Evolutionary conservation across 2,329 filamentous ascomycete genomes (phyloP), one percentile per base, ranked within the genome.

Genomic region (Periconia digitata): DNA sequence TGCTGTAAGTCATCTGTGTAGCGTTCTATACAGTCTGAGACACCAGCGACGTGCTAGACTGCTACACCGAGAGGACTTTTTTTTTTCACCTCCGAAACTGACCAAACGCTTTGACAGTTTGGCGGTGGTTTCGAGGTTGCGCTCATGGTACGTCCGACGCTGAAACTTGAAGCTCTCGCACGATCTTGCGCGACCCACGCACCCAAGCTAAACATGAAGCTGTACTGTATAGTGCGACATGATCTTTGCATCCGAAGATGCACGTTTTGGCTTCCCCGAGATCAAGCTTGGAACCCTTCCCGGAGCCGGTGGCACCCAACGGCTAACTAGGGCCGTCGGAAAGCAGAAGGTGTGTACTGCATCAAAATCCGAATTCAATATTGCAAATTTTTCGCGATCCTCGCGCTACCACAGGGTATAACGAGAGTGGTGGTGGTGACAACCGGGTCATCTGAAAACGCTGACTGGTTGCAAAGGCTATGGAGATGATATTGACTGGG

Each of bases 251-350:
- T 92, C 89, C 5, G 79, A 85, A 44, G 82, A 75, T 17, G 91
- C 92, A 61, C 94, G 87, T 66, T 96, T 99, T 69, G 94, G 92
- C 7, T 92, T 96, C 75, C 92, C 92, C 2, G 92, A 99, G 76
- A 90, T 97, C 76, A 96, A 92, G 76, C 81, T 97, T 6, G 94
- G 92, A 20, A 89, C 88, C 2, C 89, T 96, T 49, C 92, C 94
- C 4, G 94, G 92, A 5, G 91, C 89, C 0, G 92, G 92, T 27
- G 92, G 92, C 4, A 91, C 86, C 58, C 92, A 97, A 78, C 81
- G 92, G 10, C 77, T 97, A 47, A 94, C 90, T 3, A 81, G 84
- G 20, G 90, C 73, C 8, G 60, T 77, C 51, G 75, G 75, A 16
- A 77, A 68, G 48, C 60, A 67, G 22, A 68, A 68, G 58, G 66